Evolutionary conservation across 371 early-diverging fungal species (phyloP), one percentile per base, ranked within the genome.

Genomic region (Apophysomyces trapeziformis): DNA sequence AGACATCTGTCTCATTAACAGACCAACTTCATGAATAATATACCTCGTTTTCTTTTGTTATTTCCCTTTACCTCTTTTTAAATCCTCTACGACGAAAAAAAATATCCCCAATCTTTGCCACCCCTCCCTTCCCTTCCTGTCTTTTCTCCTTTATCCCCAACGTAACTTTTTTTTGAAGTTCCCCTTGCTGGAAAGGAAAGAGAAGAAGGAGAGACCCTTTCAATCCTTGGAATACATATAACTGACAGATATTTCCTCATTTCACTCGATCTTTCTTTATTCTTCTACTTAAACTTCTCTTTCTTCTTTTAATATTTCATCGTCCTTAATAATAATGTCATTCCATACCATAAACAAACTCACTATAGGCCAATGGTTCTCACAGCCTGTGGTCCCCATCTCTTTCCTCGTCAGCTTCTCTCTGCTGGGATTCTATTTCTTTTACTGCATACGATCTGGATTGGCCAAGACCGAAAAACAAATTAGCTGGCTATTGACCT

Each of bases 401-500:
- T 70, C 70, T 6, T 67, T 74, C 14, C 36, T 61, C 13, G 36
- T 63, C 32, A 70, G 74, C 32, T 57, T 70, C 14, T 13, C 57
- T 12, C 35, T 57, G 2, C 57, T 70, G n/a, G 47, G 50, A 1
- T 58, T 57, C 13, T 74, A 66, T 59, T 74, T 74, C 38, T 74
- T 68, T 45, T 61, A 56, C 32, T 70, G 70, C 61, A 43, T 68
- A n/a, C 57, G 54, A 26, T 46, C 66, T 4, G 70, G 70, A 4
- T 45, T 60, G 37, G 74, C 74, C 26, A 65, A 64, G n/a, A 74
- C 57, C 7, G 70, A 74, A 36, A 74, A 74, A 50, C 74, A 74
- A 63, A 64, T 68, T 16, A 70, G 70, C 21, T 74, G 74, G 74
- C 36, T 74, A 13, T 56, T 74, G 68, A 74, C 74, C 11, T 70